Conservation (phyloP, 352 stramenopile species). For the Phytophthora foliorum region DNA sequence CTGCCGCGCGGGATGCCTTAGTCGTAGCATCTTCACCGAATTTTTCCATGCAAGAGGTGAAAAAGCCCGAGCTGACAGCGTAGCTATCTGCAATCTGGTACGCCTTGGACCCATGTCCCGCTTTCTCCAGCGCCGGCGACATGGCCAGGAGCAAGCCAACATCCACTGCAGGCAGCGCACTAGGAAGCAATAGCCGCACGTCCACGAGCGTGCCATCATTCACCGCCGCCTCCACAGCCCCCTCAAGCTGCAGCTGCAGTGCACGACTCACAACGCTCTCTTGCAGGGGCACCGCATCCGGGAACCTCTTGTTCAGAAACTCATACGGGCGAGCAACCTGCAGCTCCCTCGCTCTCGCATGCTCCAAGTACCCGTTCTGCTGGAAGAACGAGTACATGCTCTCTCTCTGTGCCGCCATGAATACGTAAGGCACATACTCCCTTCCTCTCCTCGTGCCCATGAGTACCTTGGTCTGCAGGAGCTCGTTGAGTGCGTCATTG, state of each 20-base stretch:
- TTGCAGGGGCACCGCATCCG: constrained; percentile 71
- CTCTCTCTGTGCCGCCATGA: constrained; percentile 77
- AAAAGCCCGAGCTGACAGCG: constrained; percentile 68
- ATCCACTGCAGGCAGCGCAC: constrained; percentile 55
- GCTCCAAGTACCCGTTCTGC: constrained; percentile 84
- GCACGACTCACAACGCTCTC: constrained; percentile 70
- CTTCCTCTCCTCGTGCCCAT: constrained; percentile 71
- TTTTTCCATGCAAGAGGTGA: constrained; percentile 53
- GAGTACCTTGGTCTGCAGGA: constrained; percentile 64
- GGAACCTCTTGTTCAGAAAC: constrained; percentile 78
- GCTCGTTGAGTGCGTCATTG: constrained; percentile 63
- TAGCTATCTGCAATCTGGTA: constrained; percentile 69
- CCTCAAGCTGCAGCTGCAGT: constrained; percentile 76
- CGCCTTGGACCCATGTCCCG: constrained; percentile 37
- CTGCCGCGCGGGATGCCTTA: constrained; percentile 51
- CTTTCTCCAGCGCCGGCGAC: constrained; percentile 45
- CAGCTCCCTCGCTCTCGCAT: constrained; percentile 63
- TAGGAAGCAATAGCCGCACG: constrained; percentile 67
- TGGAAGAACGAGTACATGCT: constrained; percentile 90
- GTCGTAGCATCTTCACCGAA: constrained; percentile 59
- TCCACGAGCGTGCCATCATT: constrained; percentile 79
- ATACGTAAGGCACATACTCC: constrained; percentile 86
- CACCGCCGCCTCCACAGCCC: constrained; percentile 72
- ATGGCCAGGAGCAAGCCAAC: constrained; percentile 61
- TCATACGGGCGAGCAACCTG: constrained; percentile 76